These are phyloP conservation scores for Ogataea kodamae DNA, from an alignment of 805 yeast species.

Conservation along the genomic window DNA sequence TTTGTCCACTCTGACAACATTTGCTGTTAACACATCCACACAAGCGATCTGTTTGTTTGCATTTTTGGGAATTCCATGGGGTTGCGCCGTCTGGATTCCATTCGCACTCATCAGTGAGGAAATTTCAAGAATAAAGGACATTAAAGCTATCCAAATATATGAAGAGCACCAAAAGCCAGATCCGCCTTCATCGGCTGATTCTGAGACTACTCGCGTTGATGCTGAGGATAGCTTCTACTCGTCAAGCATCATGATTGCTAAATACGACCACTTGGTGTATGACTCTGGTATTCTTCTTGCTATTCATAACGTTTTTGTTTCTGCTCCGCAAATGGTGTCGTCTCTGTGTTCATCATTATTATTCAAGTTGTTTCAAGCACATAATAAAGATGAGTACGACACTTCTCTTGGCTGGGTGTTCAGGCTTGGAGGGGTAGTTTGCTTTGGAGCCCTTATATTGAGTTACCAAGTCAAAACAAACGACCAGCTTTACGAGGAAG, in stretches of 20 bases:
- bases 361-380: slow-evolving; percentile 37
- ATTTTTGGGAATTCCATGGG: slow-evolving; percentile 61
- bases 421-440: slow-evolving; percentile 50
- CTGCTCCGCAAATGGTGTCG: slow-evolving; percentile 54
- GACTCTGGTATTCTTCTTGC: slow-evolving; percentile 57
- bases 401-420: slow-evolving; percentile 54
- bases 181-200: slow-evolving; percentile 9
- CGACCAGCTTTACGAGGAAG: slow-evolving; percentile 36
- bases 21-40: slow-evolving; percentile 38
- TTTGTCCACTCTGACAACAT: slow-evolving; percentile 44
- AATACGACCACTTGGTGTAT: slow-evolving; percentile 42
- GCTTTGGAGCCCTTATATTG: slow-evolving; percentile 43
- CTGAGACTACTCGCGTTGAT: slow-evolving; percentile 8
- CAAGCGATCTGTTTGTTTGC: slow-evolving; percentile 49
- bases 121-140: slow-evolving; percentile 47
- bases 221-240: slow-evolving; percentile 18
- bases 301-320: slow-evolving; percentile 55
- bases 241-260: slow-evolving; percentile 22
- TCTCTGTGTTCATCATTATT: slow-evolving; percentile 46
- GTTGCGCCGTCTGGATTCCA: slow-evolving; percentile 64
- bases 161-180: slow-evolving; percentile 17
- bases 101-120: slow-evolving; percentile 60
- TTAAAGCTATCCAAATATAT: slow-evolving; percentile 34
- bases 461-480: slow-evolving; percentile 43
- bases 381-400: slow-evolving; percentile 33